These are phyloP conservation scores for Calcarisporium arbuscula DNA, from an alignment of 2,329 filamentous ascomycete genomes.

Conservation along the genomic window DNA sequence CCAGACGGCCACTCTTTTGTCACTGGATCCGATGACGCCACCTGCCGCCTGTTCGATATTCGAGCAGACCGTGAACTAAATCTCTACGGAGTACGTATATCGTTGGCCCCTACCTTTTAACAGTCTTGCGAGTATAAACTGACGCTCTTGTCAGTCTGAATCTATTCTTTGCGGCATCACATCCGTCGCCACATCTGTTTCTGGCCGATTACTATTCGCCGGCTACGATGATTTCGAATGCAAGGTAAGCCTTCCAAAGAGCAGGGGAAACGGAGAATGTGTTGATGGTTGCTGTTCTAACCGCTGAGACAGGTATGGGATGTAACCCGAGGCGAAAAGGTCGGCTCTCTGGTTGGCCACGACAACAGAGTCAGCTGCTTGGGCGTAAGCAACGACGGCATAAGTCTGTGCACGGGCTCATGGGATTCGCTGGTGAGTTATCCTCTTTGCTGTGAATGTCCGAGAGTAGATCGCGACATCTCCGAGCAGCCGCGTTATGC, in stretches of 20 bases:
- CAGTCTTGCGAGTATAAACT: constrained; percentile 7
- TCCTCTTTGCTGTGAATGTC: too few species aligned
- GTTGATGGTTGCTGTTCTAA: constrained; percentile 10
- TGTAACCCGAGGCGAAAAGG: constrained; percentile 90
- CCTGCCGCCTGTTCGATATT: constrained; percentile 95
- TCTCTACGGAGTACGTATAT: constrained; percentile 55
- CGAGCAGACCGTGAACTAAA: constrained; percentile 79
- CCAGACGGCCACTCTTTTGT: constrained; percentile 98
- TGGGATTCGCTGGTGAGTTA: constrained; percentile 94
- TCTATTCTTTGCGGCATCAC: constrained; percentile 97
- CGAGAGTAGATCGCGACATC: background rate
- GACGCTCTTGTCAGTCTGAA: constrained; percentile 61
- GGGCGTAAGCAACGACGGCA: constrained; percentile 97
- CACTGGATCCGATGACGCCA: constrained; percentile 94
- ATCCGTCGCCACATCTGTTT: constrained; percentile 95
- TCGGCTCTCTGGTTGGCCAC: constrained; percentile 92
- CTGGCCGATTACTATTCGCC: constrained; percentile 87
- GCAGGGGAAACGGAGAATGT: background rate
- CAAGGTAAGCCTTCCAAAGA: constrained; percentile 70
- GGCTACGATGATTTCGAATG: constrained; percentile 99
- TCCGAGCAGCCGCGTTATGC: background rate
- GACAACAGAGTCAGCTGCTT: constrained; percentile 98
- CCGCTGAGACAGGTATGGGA: constrained; percentile 77
- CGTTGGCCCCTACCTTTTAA: background rate
- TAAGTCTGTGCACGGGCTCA: constrained; percentile 97